phyloP scores from a whole-genome alignment of 192 early-diverging fungal species.

The Coemansia sp. region DNA sequence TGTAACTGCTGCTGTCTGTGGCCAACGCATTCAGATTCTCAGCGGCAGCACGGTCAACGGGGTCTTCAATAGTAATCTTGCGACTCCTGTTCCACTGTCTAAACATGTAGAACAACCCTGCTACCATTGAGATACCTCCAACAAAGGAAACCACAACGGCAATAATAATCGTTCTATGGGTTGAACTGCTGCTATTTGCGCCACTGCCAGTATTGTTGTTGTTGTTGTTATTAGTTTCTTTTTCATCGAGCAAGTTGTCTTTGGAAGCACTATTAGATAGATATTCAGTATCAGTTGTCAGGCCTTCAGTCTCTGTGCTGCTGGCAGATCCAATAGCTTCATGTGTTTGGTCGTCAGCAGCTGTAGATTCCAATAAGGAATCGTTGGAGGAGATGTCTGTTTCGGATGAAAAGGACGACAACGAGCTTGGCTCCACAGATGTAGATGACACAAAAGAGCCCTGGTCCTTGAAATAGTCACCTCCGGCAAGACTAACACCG shows the following conservation, averaged over 20 bases:
- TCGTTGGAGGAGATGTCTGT: neutral
- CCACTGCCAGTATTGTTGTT: neutral
- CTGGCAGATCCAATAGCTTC: too few species aligned
- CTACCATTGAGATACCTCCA: neutral
- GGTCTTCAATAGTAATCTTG: neutral
- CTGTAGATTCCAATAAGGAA: neutral
- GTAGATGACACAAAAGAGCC: neutral
- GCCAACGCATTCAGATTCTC: neutral
- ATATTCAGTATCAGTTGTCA: neutral
- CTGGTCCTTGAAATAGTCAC: constrained; percentile 5
- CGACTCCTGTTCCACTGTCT: constrained; percentile 1
- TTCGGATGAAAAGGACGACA: neutral
- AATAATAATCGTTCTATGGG: neutral
- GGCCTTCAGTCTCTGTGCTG: too few species aligned
- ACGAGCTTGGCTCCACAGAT: too few species aligned
- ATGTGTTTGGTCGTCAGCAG: neutral
- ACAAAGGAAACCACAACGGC: neutral
- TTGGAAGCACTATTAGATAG: neutral
- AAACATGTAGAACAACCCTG: constrained; percentile 1
- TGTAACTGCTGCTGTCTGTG: neutral
- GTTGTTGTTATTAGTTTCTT: neutral
- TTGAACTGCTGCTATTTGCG: neutral
- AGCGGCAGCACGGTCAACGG: neutral
- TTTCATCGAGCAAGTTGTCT: neutral
- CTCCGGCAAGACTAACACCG: neutral